phyloP scores from a whole-genome alignment of 305 asterid species.

The Fraxinus sp. region DNA sequence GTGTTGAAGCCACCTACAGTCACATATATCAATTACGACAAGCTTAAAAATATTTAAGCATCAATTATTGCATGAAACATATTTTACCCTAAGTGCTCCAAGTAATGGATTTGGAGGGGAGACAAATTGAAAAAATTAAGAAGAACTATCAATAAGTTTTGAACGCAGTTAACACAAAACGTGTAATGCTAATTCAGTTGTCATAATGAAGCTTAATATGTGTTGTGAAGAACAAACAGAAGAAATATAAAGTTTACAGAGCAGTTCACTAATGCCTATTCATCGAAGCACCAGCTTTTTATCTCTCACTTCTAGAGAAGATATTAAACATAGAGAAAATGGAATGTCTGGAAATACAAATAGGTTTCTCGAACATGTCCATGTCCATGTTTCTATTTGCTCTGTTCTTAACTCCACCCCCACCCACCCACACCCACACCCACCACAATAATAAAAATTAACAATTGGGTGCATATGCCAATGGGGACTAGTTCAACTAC shows the following conservation, averaged over 20 bases:
- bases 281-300: neutral
- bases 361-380: neutral
- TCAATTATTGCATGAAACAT: neutral
- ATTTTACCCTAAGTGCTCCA: neutral
- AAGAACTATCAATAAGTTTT: neutral
- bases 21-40: conserved; percentile 20
- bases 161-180: neutral
- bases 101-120: neutral
- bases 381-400: neutral
- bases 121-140: neutral
- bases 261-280: neutral
- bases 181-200: neutral
- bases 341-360: neutral
- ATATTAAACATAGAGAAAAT: neutral
- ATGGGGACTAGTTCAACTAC: neutral
- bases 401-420: neutral
- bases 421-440: neutral
- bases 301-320: neutral
- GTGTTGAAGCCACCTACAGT: conserved; percentile 88
- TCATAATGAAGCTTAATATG: neutral
- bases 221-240: neutral
- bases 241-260: neutral
- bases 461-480: neutral
- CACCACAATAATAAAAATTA: neutral
- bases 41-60: neutral